These are phyloP conservation scores for Pelagomonas calceolata DNA, from an alignment of 108 stramenopile genomes.

Conservation along the genomic window DNA sequence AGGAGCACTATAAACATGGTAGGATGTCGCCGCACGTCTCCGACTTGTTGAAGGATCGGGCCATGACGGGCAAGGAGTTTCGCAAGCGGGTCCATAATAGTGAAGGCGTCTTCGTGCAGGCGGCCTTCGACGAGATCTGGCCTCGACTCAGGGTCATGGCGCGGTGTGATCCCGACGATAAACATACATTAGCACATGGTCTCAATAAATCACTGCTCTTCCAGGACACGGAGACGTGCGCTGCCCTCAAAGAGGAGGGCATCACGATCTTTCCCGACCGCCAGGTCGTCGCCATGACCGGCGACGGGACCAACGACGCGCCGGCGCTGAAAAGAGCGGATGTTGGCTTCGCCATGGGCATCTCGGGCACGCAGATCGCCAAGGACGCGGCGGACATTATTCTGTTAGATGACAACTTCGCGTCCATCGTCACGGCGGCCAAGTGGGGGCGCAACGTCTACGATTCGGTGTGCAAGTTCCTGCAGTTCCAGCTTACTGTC, in stretches of 20 bases:
- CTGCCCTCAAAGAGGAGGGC: slow-evolving; percentile 27
- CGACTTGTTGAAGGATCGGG: slow-evolving; percentile 59
- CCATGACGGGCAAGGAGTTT: slow-evolving; percentile 69
- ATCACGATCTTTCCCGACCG: slow-evolving; percentile 66
- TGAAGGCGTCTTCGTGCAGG: slow-evolving; percentile 63
- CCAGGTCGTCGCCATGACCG: slow-evolving; percentile 93
- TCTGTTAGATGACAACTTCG: slow-evolving; percentile 89
- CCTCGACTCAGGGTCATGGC: slow-evolving; percentile 63
- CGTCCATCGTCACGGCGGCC: slow-evolving; percentile 90
- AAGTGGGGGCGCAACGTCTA: slow-evolving; percentile 95
- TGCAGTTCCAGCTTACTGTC: slow-evolving; percentile 95
- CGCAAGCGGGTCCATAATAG: slow-evolving; percentile 46
- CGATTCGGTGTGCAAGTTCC: slow-evolving; percentile 91
- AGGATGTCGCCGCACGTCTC: slow-evolving; percentile 41
- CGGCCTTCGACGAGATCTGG: slow-evolving; percentile 69
- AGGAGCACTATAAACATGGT: slow-evolving; percentile 43
- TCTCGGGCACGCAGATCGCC: slow-evolving; percentile 93
- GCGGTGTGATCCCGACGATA: slow-evolving; percentile 58
- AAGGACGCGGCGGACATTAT: slow-evolving; percentile 87
- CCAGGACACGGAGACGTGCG: slow-evolving; percentile 44
- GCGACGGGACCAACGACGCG: slow-evolving; percentile 98
- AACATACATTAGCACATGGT: slow-evolving; percentile 69
- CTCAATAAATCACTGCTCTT: slow-evolving; percentile 66
- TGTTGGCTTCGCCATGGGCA: slow-evolving; percentile 94
- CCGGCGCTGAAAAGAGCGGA: slow-evolving; percentile 94